Conservation (phyloP, 1,284 basidiomycete genomes). For the Ustilago bromivora region DNA sequence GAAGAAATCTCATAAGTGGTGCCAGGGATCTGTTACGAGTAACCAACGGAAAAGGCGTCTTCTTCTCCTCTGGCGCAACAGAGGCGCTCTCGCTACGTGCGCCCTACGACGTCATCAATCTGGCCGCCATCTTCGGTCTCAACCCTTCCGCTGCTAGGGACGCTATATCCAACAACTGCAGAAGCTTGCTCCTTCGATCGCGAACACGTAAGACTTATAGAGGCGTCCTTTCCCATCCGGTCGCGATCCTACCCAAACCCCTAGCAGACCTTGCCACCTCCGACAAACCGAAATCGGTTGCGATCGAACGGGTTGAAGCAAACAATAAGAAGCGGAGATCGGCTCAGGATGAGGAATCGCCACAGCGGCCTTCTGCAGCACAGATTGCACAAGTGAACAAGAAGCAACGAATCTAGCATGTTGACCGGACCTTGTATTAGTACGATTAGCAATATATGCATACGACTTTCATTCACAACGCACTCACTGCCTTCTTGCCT, state of each 20-base stretch:
- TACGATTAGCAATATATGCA: not conserved
- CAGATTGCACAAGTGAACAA: slow-evolving; percentile 15
- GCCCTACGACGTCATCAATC: slow-evolving; percentile 66
- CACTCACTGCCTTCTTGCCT: not conserved
- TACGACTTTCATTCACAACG: not conserved
- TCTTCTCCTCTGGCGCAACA: slow-evolving; percentile 58
- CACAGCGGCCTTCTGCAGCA: not conserved
- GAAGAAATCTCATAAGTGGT: slow-evolving; percentile 63
- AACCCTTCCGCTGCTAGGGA: slow-evolving; percentile 56
- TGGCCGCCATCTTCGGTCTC: slow-evolving; percentile 63
- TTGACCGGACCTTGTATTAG: not conserved
- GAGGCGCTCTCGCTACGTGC: slow-evolving; percentile 57
- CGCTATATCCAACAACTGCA: slow-evolving; percentile 54
- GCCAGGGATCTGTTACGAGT: slow-evolving; percentile 63
- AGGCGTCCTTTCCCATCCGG: slow-evolving; percentile 51
- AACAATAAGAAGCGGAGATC: slow-evolving; percentile 26
- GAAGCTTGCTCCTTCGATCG: slow-evolving; percentile 54
- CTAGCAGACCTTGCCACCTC: not conserved
- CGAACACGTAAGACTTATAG: slow-evolving; percentile 59
- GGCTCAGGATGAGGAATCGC: not conserved
- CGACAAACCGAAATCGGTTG: not conserved
- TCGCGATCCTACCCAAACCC: slow-evolving; percentile 6
- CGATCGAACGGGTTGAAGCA: not conserved
- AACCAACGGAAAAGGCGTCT: slow-evolving; percentile 66
- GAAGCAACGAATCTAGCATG: slow-evolving; percentile 23